Base-by-base conservation (phyloP, 192 early-diverging fungal species). In the Coemansia sp. region DNA sequence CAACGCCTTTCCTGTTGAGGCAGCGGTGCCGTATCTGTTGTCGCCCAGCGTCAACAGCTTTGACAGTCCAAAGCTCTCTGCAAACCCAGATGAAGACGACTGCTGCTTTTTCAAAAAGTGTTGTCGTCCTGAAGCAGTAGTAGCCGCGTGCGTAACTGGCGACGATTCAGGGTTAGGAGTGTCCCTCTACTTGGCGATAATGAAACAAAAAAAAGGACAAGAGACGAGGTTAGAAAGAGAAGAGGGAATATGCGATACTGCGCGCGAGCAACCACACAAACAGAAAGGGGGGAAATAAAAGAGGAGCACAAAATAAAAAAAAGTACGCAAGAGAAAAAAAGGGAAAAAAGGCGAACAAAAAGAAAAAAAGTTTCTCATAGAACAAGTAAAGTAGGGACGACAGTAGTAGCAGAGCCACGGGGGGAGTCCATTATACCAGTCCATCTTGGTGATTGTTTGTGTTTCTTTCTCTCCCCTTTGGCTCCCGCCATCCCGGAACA, bases 51-150 rank as follows among this genome's bases (percentile, higher is more conserved):
- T 67, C 46, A 76, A 61, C 42, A 77, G 73, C 65, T 75, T 78
- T 18, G 81, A 60, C 29, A 83, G 75, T 3, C 80, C 80, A 67
- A 77, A 67, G 65, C 63, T 77, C 10, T 82, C 80, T 33, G 73
- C 72, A 70, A 82, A 75, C 6, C 81, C 81, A 4, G 81, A 78
- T 20, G 80, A 79, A 7, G 81, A 68, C 22, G 81, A 84, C 81
- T 78, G 81, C 68, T 84, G 81, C 71, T 79, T 84, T 51, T 77
- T 74, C 42, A 84, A 63, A 71, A 70, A 67, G 57, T 79, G 76
- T 16, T 75, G 67, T 29, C 63, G 73, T 22, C 51, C 33, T 20
- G 62, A 59, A 3, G 47, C 62, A 33, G 73, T 47, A 42, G 29
- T 42, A n/a, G 57, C 34, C 15, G 57, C 57, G 15, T 34, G 57